Evolutionary conservation across 352 stramenopile species (phyloP), one percentile per base, ranked within the genome.

Genomic region (Salisapilia sapeloensis): DNA sequence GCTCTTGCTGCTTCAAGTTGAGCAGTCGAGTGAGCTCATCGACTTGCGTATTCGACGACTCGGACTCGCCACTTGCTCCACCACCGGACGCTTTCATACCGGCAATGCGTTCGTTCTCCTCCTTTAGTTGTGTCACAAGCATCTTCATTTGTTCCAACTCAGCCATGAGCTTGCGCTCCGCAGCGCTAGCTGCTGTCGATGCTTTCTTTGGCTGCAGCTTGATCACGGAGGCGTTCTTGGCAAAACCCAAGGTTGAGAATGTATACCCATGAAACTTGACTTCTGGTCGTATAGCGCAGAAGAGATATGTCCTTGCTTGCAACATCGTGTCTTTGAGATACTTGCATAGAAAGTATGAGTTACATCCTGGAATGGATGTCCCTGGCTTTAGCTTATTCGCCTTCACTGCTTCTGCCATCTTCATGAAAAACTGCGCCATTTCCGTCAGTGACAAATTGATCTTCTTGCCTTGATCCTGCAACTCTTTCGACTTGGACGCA

Each of bases 391-490:
- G 75, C 33, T 93, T 96, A 59, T 96, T 96, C 33, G 82, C 77
- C 25, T 93, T 89, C 27, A 94, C 74, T 28, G 82, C 81, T 33
- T 96, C 86, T 16, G 86, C 85, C 85, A 96, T 96, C 46, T 96
- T 96, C 80, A 96, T 95, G 59, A 96, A 96, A 49, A 96, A 96
- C 48, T 96, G 84, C 10, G 85, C 74, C 86, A 96, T 96, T 60
- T 96, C 86, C 7, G 83, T 94, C 15, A 96, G 57, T 16, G 81
- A 95, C 35, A 96, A 41, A 38, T 96, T 96, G 63, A 96, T 96
- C 46, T 96, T 96, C 67, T 96, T 96, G 32, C 86, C 86, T 42
- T 96, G 80, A 49, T 93, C 84, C 53, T 96, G 86, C 24, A 96
- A 48, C 33, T 96, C 76, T 57, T 95, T 95, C 15, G 83, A 95